These are phyloP conservation scores for Fraxinus ornus DNA, from an alignment of 305 asterid species.

Conservation along the genomic window DNA sequence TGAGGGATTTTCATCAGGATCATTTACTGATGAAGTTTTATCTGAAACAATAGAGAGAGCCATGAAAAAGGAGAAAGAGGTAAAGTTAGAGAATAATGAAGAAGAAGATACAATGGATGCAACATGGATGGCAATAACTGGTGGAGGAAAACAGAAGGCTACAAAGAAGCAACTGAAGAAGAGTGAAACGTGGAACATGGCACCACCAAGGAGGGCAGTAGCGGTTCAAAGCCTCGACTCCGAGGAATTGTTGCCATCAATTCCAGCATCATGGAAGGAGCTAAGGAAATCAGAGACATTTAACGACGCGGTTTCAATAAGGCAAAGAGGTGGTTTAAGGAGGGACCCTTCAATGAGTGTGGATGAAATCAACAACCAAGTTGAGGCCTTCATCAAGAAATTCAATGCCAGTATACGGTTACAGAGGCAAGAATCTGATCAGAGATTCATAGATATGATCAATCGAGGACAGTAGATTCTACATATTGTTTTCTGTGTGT, in stretches of 20 bases:
- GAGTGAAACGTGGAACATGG: constrained; percentile 39
- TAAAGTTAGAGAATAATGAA: not conserved
- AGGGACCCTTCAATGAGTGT: constrained; percentile 42
- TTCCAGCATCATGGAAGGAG: constrained; percentile 42
- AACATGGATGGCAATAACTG: constrained; percentile 49
- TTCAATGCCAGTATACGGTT: constrained; percentile 35
- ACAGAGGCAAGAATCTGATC: constrained; percentile 45
- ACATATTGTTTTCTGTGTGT: not conserved
- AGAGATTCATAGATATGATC: constrained; percentile 37
- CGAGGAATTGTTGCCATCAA: constrained; percentile 27
- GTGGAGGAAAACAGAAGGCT: constrained; percentile 21
- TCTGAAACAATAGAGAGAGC: not conserved
- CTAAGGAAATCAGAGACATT: constrained; percentile 52
- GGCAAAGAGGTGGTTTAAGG: constrained; percentile 42
- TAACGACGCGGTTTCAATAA: constrained; percentile 38
- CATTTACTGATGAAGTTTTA: not conserved
- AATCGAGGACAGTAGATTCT: constrained; percentile 23
- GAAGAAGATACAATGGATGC: constrained; percentile 45
- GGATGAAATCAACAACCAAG: constrained; percentile 37
- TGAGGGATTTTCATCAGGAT: not conserved
- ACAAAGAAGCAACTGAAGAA: constrained; percentile 28
- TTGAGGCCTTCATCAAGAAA: constrained; percentile 44
- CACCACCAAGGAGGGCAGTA: not conserved
- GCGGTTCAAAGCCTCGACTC: constrained; percentile 26
- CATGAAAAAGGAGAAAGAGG: not conserved